These are phyloP conservation scores for Naganishia cerealis DNA, from an alignment of 1,284 basidiomycete species.

Conservation along the genomic window DNA sequence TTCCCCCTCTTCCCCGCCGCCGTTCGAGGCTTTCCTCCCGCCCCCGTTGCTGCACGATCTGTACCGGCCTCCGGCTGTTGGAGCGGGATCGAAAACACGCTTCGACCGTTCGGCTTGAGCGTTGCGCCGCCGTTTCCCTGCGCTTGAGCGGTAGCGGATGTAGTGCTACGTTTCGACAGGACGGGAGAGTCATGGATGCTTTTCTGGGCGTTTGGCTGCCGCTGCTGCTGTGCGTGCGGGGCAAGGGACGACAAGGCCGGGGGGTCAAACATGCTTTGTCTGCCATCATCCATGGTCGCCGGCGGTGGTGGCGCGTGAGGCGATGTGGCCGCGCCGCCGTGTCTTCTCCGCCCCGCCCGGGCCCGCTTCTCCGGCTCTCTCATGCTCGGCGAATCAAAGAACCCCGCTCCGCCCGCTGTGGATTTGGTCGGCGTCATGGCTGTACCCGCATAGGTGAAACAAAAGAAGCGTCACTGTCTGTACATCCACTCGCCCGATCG, in stretches of 20 bases:
- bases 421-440: no score
- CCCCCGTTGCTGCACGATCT: no score
- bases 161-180: not conserved
- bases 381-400: no score
- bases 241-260: not conserved
- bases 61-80: not conserved
- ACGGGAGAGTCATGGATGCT: constrained; percentile 12
- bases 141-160: not conserved
- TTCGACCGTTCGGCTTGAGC: constrained; percentile 18
- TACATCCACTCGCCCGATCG: no score
- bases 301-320: not conserved
- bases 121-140: not conserved
- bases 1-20: not conserved
- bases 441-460: no score
- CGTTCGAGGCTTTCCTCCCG: constrained; percentile 1
- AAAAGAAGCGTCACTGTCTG: no score
- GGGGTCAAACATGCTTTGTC: not conserved
- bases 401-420: no score
- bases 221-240: no score
- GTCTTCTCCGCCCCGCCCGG: not conserved
- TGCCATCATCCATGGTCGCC: not conserved
- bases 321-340: no score
- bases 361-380: not conserved
- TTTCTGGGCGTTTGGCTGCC: no score
- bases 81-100: constrained; percentile 15